phyloP scores from a whole-genome alignment of 1,284 basidiomycete genomes.

The Gomphus bonarii region DNA sequence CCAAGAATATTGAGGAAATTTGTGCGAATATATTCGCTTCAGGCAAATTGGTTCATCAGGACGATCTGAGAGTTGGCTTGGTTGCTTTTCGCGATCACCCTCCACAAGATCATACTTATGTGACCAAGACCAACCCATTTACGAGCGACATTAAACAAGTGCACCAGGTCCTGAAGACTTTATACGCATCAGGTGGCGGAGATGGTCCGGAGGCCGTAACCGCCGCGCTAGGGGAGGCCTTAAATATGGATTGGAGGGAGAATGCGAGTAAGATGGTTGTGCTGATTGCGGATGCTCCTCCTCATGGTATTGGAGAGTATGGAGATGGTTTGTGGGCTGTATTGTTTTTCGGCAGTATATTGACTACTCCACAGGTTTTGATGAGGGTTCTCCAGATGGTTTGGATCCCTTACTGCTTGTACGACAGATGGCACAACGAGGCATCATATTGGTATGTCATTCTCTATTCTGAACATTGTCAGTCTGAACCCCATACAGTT shows the following conservation, averaged over 20 bases:
- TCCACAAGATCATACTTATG: slow-evolving; percentile 90
- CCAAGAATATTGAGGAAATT: slow-evolving; percentile 96
- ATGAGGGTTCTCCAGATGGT: slow-evolving; percentile 87
- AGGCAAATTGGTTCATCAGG: slow-evolving; percentile 75
- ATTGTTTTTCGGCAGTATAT: slow-evolving; percentile 8
- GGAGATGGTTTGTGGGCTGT: slow-evolving; percentile 64
- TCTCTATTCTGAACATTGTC: background rate
- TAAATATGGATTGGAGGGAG: slow-evolving; percentile 87
- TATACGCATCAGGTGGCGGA: slow-evolving; percentile 92
- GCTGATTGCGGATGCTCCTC: slow-evolving; percentile 94
- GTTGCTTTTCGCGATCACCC: slow-evolving; percentile 92
- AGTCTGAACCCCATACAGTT: slow-evolving; percentile 42
- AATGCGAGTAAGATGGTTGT: slow-evolving; percentile 92
- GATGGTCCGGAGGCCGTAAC: slow-evolving; percentile 99
- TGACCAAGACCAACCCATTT: slow-evolving; percentile 91
- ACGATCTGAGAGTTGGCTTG: slow-evolving; percentile 86
- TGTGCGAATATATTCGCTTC: slow-evolving; percentile 95
- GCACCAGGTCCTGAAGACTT: slow-evolving; percentile 71
- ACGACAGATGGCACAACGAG: slow-evolving; percentile 79
- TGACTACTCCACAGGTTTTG: slow-evolving; percentile 51
- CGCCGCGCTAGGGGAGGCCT: slow-evolving; percentile 79
- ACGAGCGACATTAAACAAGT: slow-evolving; percentile 85
- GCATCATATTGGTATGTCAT: slow-evolving; percentile 74
- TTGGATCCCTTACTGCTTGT: slow-evolving; percentile 86
- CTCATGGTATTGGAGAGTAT: slow-evolving; percentile 89